Base-by-base conservation (phyloP, 2,329 filamentous ascomycete species). In the Berkeleyomyces basicola region DNA sequence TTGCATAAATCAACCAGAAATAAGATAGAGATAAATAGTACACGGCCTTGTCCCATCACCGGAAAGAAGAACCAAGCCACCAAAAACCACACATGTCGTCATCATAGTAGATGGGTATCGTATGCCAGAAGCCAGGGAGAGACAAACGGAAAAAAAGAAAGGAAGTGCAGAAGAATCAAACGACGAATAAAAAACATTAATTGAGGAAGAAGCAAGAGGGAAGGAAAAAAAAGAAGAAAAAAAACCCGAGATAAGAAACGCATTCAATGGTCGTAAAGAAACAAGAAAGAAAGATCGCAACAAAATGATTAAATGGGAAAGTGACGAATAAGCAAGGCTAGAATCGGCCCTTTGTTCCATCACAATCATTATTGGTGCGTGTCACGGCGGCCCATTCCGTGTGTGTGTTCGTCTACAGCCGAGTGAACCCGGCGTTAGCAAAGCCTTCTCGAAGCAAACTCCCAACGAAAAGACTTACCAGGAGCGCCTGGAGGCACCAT, bases 401-500 rank as follows among this genome's bases (percentile, higher is more conserved):
- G 23, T 23, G 46, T 23, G 57, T 43, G n/a, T 53, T 58, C 43
- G 40, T 16, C 57, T 44, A 33, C 46, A 14, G 23, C 16, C 57
- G 23, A 55, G n/a, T 31, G 7, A 44, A n/a, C 14, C 57, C 9
- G 9, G n/a, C 14, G 57, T 33, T 44, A 59, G n/a, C 39, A 58
- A 58, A 23, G 2, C 14, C 16, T 36, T 36, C 7, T 14, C 9
- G 5, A 59, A 59, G 36, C 31, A n/a, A 43, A 10, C 23, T 43
- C 3, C 4, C 10, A 37, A 36, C 11, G 3, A 44, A 46, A 37
- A 11, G 36, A 44, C 47, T 43, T 64, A 42, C 60, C 64, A 43
- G 65, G 60, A 53, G 59, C 63, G 4, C 63, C 63, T 10, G 63
- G 63, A 33, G 63, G 63, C 33, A 65, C 60, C 63, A 65, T 62